phyloP scores from a whole-genome alignment of 1,284 basidiomycete genomes.

The Chalciporus sp. region DNA sequence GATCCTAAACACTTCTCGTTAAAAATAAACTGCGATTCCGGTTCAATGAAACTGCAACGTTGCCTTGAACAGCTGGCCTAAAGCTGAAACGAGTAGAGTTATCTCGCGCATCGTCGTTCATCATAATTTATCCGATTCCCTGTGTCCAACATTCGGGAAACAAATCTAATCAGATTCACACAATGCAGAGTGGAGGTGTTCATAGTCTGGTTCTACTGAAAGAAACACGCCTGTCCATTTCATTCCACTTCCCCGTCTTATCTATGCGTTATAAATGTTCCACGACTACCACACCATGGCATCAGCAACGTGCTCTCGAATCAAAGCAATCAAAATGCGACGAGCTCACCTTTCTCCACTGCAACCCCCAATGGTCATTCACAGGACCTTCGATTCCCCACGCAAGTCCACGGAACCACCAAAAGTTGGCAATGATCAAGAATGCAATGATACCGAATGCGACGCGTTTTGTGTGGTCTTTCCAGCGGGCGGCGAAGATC shows the following conservation, averaged over 20 bases:
- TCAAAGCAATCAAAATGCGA: neutral
- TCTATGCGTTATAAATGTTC: conserved; percentile 11
- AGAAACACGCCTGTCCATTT: too few species aligned
- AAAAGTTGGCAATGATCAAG: conserved; percentile 78
- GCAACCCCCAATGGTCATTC: conserved; percentile 74
- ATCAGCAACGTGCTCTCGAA: conserved; percentile 1
- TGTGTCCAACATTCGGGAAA: too few species aligned
- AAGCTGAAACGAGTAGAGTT: too few species aligned
- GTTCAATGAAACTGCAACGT: too few species aligned
- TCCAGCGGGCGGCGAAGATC: conserved; percentile 74
- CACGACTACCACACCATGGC: conserved; percentile 17
- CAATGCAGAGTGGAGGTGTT: too few species aligned
- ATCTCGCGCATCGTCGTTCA: too few species aligned
- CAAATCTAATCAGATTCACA: too few species aligned
- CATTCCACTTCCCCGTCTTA: neutral
- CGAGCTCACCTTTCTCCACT: conserved; percentile 75
- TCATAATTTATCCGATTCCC: too few species aligned
- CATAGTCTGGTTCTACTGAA: too few species aligned
- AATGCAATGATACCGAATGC: conserved; percentile 66
- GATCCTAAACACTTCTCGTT: too few species aligned
- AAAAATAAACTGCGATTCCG: too few species aligned
- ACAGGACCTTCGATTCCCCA: conserved; percentile 90
- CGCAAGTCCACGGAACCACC: conserved; percentile 91
- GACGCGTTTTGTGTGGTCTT: conserved; percentile 70
- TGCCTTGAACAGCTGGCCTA: too few species aligned